Base-by-base conservation (phyloP, 2,329 filamentous ascomycete genomes). In the Ramularia collo-cygni region DNA sequence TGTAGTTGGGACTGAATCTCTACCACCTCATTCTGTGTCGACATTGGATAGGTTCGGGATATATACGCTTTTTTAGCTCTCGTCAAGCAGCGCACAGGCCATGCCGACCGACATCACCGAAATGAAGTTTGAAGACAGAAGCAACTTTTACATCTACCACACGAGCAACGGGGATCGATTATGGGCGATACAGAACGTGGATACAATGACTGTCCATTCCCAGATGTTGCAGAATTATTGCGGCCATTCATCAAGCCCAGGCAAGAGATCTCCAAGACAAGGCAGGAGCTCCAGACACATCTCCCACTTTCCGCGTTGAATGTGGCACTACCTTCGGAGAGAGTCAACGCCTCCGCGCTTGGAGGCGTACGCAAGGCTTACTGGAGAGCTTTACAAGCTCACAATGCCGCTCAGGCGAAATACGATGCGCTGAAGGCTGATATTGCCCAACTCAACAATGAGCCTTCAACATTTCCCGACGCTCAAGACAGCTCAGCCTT, bases 331-430 rank as follows among this genome's bases (percentile, higher is more conserved):
- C 18, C 44, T 21, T 4, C 29, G 31, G 30, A 39, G 7, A 21
- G 32, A 8, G 34, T 45, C 9, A 40, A 52, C 15, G 41, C 46
- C 4, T 32, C 51, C 16, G 34, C 44, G 1, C 35, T 60, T 4
- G 47, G 34, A 8, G 56, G 57, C 4, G 56, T 59, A 4, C 52
- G 55, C 6, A 53, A 48, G 42, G 57, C 58, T 8, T 61, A 60
- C 42, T 42, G 51, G 29, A 44, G 50, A 35, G 57, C 58, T 9
- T 40, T 61, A 33, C 42, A 53, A 29, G 56, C 56, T 3, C 56
- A 61, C 38, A 35, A 46, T 13, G 44, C 40, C 8, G 57, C 58
- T 3, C 55, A 56, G 34, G 42, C 46, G 14, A 50, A 42, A 38
- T 58, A 57, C 43, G 54, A 59, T 28, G 38, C 48, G 6, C 37